phyloP scores from a whole-genome alignment of 1,284 basidiomycete genomes.

The Ustilago cynodontis region DNA sequence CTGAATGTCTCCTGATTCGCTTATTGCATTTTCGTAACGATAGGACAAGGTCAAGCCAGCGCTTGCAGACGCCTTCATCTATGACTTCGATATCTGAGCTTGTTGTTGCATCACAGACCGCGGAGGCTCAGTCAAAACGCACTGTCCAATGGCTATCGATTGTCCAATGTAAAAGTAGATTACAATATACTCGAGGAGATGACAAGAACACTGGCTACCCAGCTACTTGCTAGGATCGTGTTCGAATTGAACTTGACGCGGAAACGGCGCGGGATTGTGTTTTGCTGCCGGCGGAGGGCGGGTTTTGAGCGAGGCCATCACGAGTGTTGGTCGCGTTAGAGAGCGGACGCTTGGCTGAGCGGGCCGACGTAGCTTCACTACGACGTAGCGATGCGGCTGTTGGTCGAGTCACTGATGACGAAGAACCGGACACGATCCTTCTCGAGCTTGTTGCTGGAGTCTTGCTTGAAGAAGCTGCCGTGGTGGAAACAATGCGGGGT shows the following conservation, averaged over 20 bases:
- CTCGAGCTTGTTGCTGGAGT: constrained; percentile 28
- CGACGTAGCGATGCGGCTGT: constrained; percentile 33
- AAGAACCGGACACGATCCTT: constrained; percentile 27
- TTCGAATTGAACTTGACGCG: constrained; percentile 12
- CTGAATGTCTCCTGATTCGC: background rate
- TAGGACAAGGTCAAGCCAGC: constrained; percentile 40
- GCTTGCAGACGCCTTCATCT: constrained; percentile 45
- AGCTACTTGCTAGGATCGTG: constrained; percentile 14
- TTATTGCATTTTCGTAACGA: background rate
- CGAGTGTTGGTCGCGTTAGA: constrained; percentile 36
- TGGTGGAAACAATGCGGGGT: background rate
- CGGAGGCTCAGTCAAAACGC: background rate
- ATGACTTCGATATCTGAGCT: constrained; percentile 45
- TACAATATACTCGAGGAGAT: background rate
- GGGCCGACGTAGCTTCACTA: constrained; percentile 17
- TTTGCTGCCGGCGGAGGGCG: background rate
- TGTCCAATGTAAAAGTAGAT: background rate
- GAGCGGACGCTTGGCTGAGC: constrained; percentile 27
- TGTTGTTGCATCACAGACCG: background rate
- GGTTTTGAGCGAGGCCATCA: constrained; percentile 3
- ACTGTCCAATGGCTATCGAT: background rate
- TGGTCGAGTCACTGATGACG: constrained; percentile 34
- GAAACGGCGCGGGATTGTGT: constrained; percentile 11
- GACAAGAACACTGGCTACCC: background rate
- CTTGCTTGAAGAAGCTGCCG: constrained; percentile 9